A percentile compares a stretch with the other conserved stretches of the same genome.
Conservation (phyloP, 192 early-diverging fungal genomes). For the Coemansia asiatica region DNA sequence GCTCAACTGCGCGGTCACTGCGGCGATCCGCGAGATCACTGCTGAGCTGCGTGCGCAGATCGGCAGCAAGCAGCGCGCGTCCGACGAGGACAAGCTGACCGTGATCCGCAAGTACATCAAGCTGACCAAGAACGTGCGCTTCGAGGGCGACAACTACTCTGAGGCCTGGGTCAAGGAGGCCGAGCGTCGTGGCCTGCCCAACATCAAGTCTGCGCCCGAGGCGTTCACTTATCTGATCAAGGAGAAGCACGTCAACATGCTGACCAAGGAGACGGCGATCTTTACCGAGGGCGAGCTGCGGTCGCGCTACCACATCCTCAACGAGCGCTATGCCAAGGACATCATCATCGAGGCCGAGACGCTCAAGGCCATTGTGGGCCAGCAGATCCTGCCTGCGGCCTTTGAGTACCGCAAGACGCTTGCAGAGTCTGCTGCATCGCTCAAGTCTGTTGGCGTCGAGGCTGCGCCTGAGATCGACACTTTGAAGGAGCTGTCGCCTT, state of each 20-base stretch:
- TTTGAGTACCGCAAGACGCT: slow-evolving; percentile 87
- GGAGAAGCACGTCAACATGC: slow-evolving; percentile 68
- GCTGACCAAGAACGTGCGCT: slow-evolving; percentile 72
- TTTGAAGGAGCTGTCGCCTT: slow-evolving; percentile 67
- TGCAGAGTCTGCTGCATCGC: slow-evolving; percentile 74
- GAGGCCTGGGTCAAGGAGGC: slow-evolving; percentile 93
- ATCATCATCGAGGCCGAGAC: slow-evolving; percentile 90
- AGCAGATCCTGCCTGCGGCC: slow-evolving; percentile 85
- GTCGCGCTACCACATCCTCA: slow-evolving; percentile 93
- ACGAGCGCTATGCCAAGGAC: slow-evolving; percentile 98
- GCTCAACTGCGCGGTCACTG: slow-evolving; percentile 89
- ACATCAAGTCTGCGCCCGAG: slow-evolving; percentile 87
- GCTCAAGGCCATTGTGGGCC: slow-evolving; percentile 74
- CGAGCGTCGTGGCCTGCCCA: slow-evolving; percentile 90
- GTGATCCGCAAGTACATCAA: slow-evolving; percentile 85
- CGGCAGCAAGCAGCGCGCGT: slow-evolving; percentile 76
- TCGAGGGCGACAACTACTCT: slow-evolving; percentile 98
- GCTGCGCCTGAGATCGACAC: slow-evolving; percentile 67
- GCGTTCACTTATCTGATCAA: slow-evolving; percentile 84
- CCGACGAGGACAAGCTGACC: slow-evolving; percentile 82
- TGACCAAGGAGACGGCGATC: slow-evolving; percentile 76
- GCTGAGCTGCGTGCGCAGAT: slow-evolving; percentile 75
- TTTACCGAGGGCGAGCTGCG: slow-evolving; percentile 84
- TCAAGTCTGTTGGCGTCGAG: slow-evolving; percentile 62
- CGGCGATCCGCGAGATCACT: slow-evolving; percentile 72